Evolutionary conservation across 179 eudicot genomes (phyloP), one percentile per base, ranked within the genome.

Genomic region (Beta macrorhiza): DNA sequence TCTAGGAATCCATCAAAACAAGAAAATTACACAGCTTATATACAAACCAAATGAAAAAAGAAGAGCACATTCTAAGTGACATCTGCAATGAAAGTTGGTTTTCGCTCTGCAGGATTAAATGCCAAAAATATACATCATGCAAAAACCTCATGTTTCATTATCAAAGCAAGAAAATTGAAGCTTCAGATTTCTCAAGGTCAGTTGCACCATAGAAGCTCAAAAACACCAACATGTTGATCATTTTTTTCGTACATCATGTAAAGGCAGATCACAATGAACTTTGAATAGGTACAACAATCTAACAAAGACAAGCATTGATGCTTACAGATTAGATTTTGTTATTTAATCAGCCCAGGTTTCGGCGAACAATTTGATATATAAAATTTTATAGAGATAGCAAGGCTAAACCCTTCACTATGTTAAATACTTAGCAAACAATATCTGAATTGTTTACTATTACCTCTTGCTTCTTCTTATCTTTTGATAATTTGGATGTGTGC

Each of bases 1-100:
- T 29, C 32, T 86, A 90, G 59, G 7, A 81, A 69, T 88, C 88
- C 92, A 92, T 87, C 91, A 7, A 37, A 9, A 11, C 9, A 11
- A 51, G 19, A 15, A 12, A 56, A 25, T 5, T 37, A 12, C 11
- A 29, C 49, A 15, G 15, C 9, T 52, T 5, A 17, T 29, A 56
- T 6, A 57, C 7, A 17, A 75, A 52, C 49, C 37, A 56, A 16
- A 14, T 0, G 6, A 3, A 14, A 14, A 29, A 29, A 57, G 4
- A 57, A 57, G n/a, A 57, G 5, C 17, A 14, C 17, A 57, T 4
- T 2, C 61, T 37, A 57, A 5, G 53, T 49, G 53, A 49, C 7
- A 49, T 49, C 8, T 6, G 7, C 7, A 49, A 49, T 7, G 11
- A 49, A 7, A 49, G 11, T 7, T 49, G 53, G 42, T 37, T 37